phyloP scores from a whole-genome alignment of 78 protist species.

The Monocercomonoides exilis region DNA sequence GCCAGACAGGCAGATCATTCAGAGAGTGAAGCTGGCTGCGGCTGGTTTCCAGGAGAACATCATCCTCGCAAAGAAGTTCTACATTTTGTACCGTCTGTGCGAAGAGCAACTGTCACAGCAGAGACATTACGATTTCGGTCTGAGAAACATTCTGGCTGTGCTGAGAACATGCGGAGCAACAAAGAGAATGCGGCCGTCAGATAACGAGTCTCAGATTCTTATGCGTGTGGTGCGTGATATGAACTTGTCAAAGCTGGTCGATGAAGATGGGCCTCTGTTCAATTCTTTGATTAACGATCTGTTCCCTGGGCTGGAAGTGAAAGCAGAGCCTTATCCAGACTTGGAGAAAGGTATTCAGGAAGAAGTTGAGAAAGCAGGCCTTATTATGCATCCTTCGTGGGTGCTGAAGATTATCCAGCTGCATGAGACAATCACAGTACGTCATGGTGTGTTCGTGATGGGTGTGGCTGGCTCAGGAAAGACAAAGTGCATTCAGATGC shows the following conservation, averaged over 20 bases:
- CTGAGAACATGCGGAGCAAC: conserved; percentile 54
- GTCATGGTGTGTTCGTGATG: conserved; percentile 73
- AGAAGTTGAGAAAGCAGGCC: background rate
- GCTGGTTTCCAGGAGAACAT: conserved; percentile 50
- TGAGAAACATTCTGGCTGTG: conserved; percentile 69
- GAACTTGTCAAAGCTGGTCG: conserved; percentile 78
- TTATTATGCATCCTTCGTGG: conserved; percentile 38
- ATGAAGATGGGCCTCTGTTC: conserved; percentile 70
- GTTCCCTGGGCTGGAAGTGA: conserved; percentile 57
- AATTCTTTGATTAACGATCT: conserved; percentile 61
- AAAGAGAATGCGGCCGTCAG: conserved; percentile 29
- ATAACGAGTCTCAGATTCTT: conserved; percentile 43
- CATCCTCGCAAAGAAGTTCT: conserved; percentile 55
- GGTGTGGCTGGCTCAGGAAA: conserved; percentile 62
- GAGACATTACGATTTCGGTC: conserved; percentile 73
- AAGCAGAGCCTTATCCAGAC: conserved; percentile 17
- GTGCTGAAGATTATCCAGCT: conserved; percentile 55
- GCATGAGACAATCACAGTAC: conserved; percentile 55
- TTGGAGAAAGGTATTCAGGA: conserved; percentile 35
- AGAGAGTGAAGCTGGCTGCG: conserved; percentile 68
- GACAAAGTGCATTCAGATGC: conserved; percentile 28
- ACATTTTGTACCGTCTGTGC: conserved; percentile 59
- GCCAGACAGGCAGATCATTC: conserved; percentile 70
- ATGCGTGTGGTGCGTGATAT: conserved; percentile 69
- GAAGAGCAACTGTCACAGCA: conserved; percentile 74